These are phyloP conservation scores for Neotropicomus parvogracilis DNA, from an alignment of 1,284 basidiomycete genomes.

Conservation along the genomic window DNA sequence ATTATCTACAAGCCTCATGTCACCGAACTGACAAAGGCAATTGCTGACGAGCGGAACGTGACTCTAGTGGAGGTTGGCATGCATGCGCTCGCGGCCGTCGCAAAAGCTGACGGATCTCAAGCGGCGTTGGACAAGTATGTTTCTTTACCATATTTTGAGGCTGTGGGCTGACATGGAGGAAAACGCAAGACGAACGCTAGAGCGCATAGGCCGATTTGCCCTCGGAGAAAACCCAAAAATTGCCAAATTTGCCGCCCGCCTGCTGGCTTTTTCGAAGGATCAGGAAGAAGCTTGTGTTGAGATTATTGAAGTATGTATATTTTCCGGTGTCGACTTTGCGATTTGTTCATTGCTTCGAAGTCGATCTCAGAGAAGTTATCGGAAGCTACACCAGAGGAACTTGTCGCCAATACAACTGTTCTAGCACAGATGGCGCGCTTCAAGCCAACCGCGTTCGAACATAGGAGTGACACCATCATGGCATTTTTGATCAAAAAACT, in stretches of 20 bases:
- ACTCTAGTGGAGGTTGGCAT: slow-evolving; percentile 65
- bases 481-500: slow-evolving; percentile 71
- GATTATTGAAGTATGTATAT: slow-evolving; percentile 60
- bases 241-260: slow-evolving; percentile 86
- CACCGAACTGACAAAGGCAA: slow-evolving; percentile 67
- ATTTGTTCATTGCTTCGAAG: slow-evolving; percentile 33
- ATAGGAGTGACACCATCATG: slow-evolving; percentile 70
- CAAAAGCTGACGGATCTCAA: slow-evolving; percentile 54
- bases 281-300: slow-evolving; percentile 49
- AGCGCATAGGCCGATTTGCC: slow-evolving; percentile 62
- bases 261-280: slow-evolving; percentile 62
- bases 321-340: neutral
- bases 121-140: slow-evolving; percentile 66
- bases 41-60: slow-evolving; percentile 62
- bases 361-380: slow-evolving; percentile 56
- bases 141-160: neutral
- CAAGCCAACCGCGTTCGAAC: slow-evolving; percentile 72
- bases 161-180: slow-evolving; percentile 3
- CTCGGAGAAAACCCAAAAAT: slow-evolving; percentile 61
- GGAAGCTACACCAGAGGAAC: slow-evolving; percentile 47
- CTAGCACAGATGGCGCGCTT: slow-evolving; percentile 74
- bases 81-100: slow-evolving; percentile 71
- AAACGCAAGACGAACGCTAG: slow-evolving; percentile 56
- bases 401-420: slow-evolving; percentile 68
- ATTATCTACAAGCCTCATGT: slow-evolving; percentile 73